These are phyloP conservation scores for Pilobolus umbonatus DNA, from an alignment of 192 early-diverging fungal species.

Conservation along the genomic window DNA sequence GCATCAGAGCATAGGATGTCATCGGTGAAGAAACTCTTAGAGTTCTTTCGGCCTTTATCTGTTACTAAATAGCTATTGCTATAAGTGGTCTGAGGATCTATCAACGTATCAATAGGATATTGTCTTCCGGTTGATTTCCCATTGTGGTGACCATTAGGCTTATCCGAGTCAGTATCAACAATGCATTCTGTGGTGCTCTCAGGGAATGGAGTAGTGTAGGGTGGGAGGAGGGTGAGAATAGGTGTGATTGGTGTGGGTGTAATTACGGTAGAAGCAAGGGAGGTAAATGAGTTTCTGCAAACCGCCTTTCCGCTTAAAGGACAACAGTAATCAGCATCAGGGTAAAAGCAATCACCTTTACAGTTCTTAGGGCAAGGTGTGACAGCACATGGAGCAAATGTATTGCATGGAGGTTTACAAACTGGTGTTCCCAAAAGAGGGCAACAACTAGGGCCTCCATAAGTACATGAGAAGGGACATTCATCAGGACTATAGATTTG, in stretches of 20 bases:
- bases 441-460: slow-evolving; percentile 7
- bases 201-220: background rate
- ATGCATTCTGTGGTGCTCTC: background rate
- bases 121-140: background rate
- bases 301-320: slow-evolving; percentile 11
- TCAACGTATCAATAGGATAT: background rate
- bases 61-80: background rate
- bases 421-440: slow-evolving; percentile 5
- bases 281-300: background rate
- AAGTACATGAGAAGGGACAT: slow-evolving; percentile 13
- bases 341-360: slow-evolving; percentile 10
- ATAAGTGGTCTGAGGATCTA: background rate
- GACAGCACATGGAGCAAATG: background rate
- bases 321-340: slow-evolving; percentile 14
- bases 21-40: background rate
- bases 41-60: too few relatives aligned
- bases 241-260: background rate
- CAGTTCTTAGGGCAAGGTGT: slow-evolving; percentile 14
- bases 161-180: background rate
- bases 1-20: background rate
- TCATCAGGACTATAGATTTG: slow-evolving; percentile 11
- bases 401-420: slow-evolving; percentile 7
- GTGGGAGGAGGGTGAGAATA: background rate
- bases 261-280: background rate
- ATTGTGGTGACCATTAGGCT: background rate